Conservation (phyloP, 306 rosid species). For the Dryas alaskensis region DNA sequence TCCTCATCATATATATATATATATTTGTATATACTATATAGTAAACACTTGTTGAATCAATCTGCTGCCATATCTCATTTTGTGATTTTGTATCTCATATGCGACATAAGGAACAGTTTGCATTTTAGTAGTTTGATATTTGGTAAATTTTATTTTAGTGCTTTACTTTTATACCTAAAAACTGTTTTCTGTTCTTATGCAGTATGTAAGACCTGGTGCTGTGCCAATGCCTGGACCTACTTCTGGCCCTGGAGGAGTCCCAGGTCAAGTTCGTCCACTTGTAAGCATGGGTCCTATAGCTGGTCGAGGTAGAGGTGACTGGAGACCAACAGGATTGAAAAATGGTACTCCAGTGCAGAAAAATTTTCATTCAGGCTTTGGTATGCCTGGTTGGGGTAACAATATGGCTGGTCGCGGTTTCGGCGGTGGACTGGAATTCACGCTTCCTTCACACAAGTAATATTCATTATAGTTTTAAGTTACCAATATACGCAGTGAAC, state of each 20-base stretch:
- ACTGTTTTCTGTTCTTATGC: constrained; percentile 23
- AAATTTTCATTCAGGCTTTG: constrained; percentile 77
- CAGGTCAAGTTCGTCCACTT: constrained; percentile 86
- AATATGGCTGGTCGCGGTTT: constrained; percentile 77
- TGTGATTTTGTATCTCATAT: constrained; percentile 1
- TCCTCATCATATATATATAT: no score
- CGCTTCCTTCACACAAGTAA: constrained; percentile 99
- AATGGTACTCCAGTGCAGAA: constrained; percentile 58
- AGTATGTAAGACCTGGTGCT: constrained; percentile 99
- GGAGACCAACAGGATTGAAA: constrained; percentile 88
- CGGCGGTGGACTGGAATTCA: constrained; percentile 90
- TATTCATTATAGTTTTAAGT: background rate
- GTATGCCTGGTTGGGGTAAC: constrained; percentile 75
- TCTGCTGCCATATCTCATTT: background rate
- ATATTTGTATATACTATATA: background rate
- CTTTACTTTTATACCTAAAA: constrained; percentile 6
- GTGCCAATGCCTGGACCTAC: constrained; percentile 67
- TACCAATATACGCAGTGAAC: background rate
- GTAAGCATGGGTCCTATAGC: constrained; percentile 51
- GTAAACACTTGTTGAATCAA: constrained; percentile 10
- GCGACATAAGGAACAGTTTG: constrained; percentile 11
- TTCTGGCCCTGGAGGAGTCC: constrained; percentile 69
- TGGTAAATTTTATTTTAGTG: background rate
- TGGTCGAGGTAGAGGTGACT: constrained; percentile 98
- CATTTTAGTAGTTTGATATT: background rate